Evolutionary conservation across 129 eudicot genomes (phyloP).

Genomic region (Artemisia tridentata): DNA sequence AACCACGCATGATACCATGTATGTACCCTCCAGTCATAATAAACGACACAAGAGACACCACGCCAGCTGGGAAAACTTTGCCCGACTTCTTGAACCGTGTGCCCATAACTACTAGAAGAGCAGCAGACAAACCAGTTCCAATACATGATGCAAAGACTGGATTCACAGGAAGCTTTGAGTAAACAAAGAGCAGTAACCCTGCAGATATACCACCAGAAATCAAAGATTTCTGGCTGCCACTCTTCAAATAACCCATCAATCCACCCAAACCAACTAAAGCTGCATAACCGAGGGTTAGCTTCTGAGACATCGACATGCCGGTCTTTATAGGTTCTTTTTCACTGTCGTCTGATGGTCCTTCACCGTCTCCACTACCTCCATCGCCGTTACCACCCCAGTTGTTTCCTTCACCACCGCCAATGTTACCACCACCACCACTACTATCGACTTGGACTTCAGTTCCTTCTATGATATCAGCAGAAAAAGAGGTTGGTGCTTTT

Average conservation of each 20-base stretch:
- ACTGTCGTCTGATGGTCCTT: slow-evolving; percentile 47
- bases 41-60: slow-evolving; percentile 81
- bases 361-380: slow-evolving; percentile 44
- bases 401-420: slow-evolving; percentile 55
- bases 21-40: slow-evolving; percentile 85
- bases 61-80: slow-evolving; percentile 87
- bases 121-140: slow-evolving; percentile 83
- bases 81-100: slow-evolving; percentile 76
- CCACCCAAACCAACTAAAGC: slow-evolving; percentile 82
- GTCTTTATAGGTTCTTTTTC: slow-evolving; percentile 44
- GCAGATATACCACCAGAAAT: slow-evolving; percentile 77
- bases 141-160: slow-evolving; percentile 74
- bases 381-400: slow-evolving; percentile 38
- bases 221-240: slow-evolving; percentile 82
- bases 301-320: slow-evolving; percentile 92
- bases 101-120: slow-evolving; percentile 89
- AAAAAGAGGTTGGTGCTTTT: slow-evolving; percentile 49
- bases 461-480: slow-evolving; percentile 46
- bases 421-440: slow-evolving; percentile 39
- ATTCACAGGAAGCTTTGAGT: slow-evolving; percentile 64
- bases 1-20: slow-evolving; percentile 76
- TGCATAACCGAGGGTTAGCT: slow-evolving; percentile 81
- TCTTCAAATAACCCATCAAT: slow-evolving; percentile 77
- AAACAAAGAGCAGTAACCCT: slow-evolving; percentile 48
- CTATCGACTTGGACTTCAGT: slow-evolving; percentile 44